Evolutionary conservation across 345 rosid genomes (phyloP).

Genomic region (Arabidopsis arenosa): DNA sequence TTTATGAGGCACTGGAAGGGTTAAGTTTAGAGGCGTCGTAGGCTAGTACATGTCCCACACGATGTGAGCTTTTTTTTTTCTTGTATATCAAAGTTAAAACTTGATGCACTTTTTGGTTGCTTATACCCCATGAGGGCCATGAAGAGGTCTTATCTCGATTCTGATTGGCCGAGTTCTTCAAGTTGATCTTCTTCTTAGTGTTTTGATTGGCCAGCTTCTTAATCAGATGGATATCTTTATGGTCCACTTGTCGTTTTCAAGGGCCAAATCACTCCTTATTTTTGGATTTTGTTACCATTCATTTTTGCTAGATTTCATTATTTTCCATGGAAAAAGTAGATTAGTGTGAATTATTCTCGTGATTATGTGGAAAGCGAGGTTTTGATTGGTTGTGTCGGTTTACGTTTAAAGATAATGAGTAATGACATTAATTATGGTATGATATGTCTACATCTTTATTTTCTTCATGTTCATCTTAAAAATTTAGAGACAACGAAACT

Average conservation of each 20-base stretch:
- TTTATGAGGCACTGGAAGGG: slow-evolving; percentile 35
- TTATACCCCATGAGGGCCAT: slow-evolving; percentile 49
- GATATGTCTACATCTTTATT: slow-evolving; percentile 13
- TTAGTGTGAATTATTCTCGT: slow-evolving; percentile 18
- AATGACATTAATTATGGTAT: slow-evolving; percentile 8
- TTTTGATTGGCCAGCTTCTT: slow-evolving; percentile 58
- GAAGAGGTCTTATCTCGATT: slow-evolving; percentile 67
- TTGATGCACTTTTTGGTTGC: slow-evolving; percentile 41
- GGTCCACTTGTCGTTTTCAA: slow-evolving; percentile 38
- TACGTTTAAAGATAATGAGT: background rate
- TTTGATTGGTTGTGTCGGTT: slow-evolving; percentile 22
- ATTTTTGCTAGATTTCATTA: background rate
- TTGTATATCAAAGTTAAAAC: slow-evolving; percentile 11
- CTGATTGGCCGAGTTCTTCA: slow-evolving; percentile 54
- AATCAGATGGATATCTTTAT: slow-evolving; percentile 58
- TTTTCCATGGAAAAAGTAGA: slow-evolving; percentile 32
- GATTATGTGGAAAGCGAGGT: slow-evolving; percentile 30
- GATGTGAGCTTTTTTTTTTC: slow-evolving; percentile 36
- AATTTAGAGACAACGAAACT: background rate
- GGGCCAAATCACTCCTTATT: slow-evolving; percentile 11
- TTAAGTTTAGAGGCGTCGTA: slow-evolving; percentile 19
- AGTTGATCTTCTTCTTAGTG: slow-evolving; percentile 52
- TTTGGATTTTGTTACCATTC: slow-evolving; percentile 8
- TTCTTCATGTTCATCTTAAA: slow-evolving; percentile 7
- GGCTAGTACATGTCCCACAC: slow-evolving; percentile 46